Evolutionary conservation across 805 yeast species (phyloP).

Genomic region (Zygotorulaspora danielsina): DNA sequence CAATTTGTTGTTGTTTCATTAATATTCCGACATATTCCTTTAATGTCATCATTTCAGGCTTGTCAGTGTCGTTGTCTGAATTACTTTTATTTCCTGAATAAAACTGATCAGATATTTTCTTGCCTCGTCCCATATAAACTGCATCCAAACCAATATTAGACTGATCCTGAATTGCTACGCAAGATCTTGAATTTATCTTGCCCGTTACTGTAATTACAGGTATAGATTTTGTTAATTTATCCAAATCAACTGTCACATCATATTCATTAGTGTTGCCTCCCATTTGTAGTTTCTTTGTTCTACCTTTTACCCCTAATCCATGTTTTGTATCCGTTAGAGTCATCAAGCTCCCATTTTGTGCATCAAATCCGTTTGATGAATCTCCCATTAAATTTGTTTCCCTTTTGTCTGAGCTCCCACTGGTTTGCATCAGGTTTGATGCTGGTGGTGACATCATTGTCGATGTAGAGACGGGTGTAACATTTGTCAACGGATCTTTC

Average conservation of each 20-base stretch:
- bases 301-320: neutral
- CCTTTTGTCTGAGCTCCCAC: slow-evolving; percentile 3
- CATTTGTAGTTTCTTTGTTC: slow-evolving; percentile 3
- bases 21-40: slow-evolving; percentile 26
- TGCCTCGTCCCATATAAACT: slow-evolving; percentile 12
- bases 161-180: slow-evolving; percentile 21
- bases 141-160: slow-evolving; percentile 24
- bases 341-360: neutral
- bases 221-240: slow-evolving; percentile 20
- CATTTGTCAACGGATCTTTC: slow-evolving; percentile 4
- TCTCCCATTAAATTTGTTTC: neutral
- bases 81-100: slow-evolving; percentile 7
- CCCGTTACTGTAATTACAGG: slow-evolving; percentile 29
- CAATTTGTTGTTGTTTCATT: slow-evolving; percentile 26
- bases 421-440: slow-evolving; percentile 2
- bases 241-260: slow-evolving; percentile 20
- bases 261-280: slow-evolving; percentile 5
- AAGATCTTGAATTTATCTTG: slow-evolving; percentile 16
- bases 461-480: slow-evolving; percentile 15
- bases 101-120: slow-evolving; percentile 9
- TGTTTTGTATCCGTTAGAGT: neutral
- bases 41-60: slow-evolving; percentile 21
- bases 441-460: slow-evolving; percentile 11
- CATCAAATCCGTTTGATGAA: neutral
- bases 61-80: slow-evolving; percentile 7